Evolutionary conservation across 495 filamentous ascomycete species (phyloP).

Genomic region (Lophiotrema nucula): DNA sequence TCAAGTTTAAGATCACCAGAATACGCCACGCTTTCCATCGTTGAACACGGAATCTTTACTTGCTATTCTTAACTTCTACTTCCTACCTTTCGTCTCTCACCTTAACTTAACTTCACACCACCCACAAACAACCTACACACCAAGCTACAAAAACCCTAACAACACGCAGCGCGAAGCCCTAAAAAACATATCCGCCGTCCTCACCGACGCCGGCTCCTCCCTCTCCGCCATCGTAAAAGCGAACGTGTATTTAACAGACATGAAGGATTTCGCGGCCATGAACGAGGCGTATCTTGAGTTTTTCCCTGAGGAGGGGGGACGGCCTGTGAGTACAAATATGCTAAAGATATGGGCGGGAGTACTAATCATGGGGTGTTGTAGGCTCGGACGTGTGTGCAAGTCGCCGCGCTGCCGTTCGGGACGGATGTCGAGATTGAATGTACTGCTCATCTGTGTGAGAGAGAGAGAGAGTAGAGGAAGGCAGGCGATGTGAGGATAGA

Average conservation of each 20-base stretch:
- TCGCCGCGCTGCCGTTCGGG: constrained; percentile 61
- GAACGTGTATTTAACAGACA: constrained; percentile 66
- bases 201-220: constrained; percentile 61
- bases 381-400: constrained; percentile 63
- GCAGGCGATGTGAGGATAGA: too few species aligned
- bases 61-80: too few species aligned
- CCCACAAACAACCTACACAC: too few species aligned
- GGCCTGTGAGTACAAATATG: constrained; percentile 3
- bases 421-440: constrained; percentile 75
- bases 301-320: constrained; percentile 19
- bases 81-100: too few species aligned
- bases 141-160: too few species aligned
- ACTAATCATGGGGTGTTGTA: background rate
- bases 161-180: too few species aligned
- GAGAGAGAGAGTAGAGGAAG: background rate
- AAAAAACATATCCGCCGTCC: constrained; percentile 62
- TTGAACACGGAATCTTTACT: too few species aligned
- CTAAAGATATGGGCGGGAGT: background rate
- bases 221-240: constrained; percentile 68
- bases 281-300: constrained; percentile 46
- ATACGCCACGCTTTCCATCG: too few species aligned
- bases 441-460: constrained; percentile 49
- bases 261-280: constrained; percentile 69
- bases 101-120: too few species aligned
- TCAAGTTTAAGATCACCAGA: too few species aligned